phyloP scores from a whole-genome alignment of 2,329 filamentous ascomycete species.

The Alternaria sp. region DNA sequence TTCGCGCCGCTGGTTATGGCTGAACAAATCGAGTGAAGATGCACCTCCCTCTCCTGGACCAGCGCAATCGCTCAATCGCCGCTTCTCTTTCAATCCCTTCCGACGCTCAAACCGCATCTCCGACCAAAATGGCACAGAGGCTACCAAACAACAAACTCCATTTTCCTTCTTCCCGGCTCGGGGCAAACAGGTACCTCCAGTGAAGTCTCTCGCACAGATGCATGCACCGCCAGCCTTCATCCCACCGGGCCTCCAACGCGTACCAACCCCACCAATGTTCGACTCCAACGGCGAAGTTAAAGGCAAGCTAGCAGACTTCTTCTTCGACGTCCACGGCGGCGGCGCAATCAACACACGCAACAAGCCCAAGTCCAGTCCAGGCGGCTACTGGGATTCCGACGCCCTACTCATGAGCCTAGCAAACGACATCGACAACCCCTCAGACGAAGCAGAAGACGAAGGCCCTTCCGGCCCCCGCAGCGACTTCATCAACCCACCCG shows the following conservation, averaged over 20 bases:
- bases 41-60: constrained; percentile 8
- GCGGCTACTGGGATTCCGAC: constrained; percentile 46
- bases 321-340: constrained; percentile 35
- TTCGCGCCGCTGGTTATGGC: constrained; percentile 29
- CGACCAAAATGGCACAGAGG: constrained; percentile 5
- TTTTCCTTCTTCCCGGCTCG: background rate
- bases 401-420: constrained; percentile 43
- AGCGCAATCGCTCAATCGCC: background rate
- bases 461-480: constrained; percentile 25
- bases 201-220: constrained; percentile 20
- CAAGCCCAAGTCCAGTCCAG: constrained; percentile 16
- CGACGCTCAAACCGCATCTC: constrained; percentile 25
- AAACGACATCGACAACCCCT: constrained; percentile 14
- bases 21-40: constrained; percentile 21
- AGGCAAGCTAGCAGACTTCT: constrained; percentile 42
- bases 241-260: constrained; percentile 33
- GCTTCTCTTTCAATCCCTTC: constrained; percentile 25
- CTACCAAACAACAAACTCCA: constrained; percentile 7
- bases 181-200: background rate
- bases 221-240: constrained; percentile 30
- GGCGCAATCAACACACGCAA: background rate
- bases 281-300: constrained; percentile 32
- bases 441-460: constrained; percentile 26
- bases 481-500: background rate
- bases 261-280: constrained; percentile 36